phyloP scores from a whole-genome alignment of 2,329 filamentous ascomycete species.

The Pseudogymnoascus sp. region DNA sequence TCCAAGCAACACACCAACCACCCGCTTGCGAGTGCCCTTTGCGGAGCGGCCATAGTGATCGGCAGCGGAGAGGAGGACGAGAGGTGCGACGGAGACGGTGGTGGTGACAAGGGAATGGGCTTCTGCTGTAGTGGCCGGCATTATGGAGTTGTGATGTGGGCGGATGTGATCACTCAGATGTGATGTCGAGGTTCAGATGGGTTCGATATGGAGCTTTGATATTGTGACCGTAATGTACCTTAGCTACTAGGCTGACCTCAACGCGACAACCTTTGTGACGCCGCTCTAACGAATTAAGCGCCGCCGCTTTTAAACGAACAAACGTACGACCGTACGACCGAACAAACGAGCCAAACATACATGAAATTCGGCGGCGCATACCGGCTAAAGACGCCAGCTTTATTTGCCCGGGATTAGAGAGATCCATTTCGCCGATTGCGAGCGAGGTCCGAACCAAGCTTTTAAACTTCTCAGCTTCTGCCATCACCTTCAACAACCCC shows the following conservation, averaged over 20 bases:
- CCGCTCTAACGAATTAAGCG: constrained; percentile 3
- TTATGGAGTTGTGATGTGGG: constrained; percentile 37
- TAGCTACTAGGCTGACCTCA: constrained; percentile 7
- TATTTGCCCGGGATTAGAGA: constrained; percentile 3
- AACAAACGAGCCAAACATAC: neutral
- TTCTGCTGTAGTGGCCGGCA: constrained; percentile 96
- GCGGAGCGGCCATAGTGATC: constrained; percentile 95
- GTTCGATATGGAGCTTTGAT: constrained; percentile 8
- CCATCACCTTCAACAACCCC: constrained; percentile 12
- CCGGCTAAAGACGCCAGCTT: constrained; percentile 6
- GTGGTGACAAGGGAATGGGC: constrained; percentile 89
- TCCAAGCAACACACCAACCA: constrained; percentile 88
- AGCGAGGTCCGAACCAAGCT: constrained; percentile 9
- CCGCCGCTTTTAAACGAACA: neutral
- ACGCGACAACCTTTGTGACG: neutral
- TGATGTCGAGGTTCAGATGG: constrained; percentile 4
- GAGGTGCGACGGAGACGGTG: constrained; percentile 92
- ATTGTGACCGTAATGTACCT: neutral
- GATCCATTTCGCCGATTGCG: constrained; percentile 6
- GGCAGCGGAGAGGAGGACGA: constrained; percentile 94
- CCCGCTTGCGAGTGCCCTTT: constrained; percentile 77
- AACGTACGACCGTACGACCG: neutral
- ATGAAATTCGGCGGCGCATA: neutral
- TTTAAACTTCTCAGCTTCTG: constrained; percentile 10
- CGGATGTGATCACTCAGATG: neutral